Base-by-base conservation (phyloP, 345 rosid genomes). In the Syzygium aqueum region DNA sequence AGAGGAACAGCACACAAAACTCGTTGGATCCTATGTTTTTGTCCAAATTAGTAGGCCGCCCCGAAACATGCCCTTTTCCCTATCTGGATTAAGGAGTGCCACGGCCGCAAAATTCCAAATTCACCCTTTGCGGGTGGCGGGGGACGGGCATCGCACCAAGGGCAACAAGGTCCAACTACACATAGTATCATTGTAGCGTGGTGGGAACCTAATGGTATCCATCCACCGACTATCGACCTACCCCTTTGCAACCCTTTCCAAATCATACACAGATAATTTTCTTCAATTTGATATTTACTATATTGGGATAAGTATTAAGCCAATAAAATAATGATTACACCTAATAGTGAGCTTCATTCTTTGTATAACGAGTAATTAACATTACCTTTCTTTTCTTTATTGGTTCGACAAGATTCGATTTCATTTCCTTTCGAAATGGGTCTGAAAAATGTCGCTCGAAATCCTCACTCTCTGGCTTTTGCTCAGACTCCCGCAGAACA, bases 211-310 rank as follows among this genome's bases (percentile, higher is more conserved):
- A 94, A 96, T 95, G 92, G 97, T 93, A 93, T 94, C 94, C 86
- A 91, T 90, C 95, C 94, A 95, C 96, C 97, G 95, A 94, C 98
- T 94, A 91, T 95, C 97, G 98, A 95, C 97, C 97, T 88, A 88
- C 53, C 88, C 80, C 56, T 61, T 87, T 4, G 82, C 87, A 21
- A 86, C 77, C 78, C 51, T 77, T 28, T 37, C 84, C 40, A 17
- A 14, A 53, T 21, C 52, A 73, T 14, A 80, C 40, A 57, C 63
- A 84, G 49, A 51, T 84, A 22, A 10, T 25, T 33, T 53, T 33
- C 80, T 73, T 33, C 46, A 33, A 19, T 33, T 40, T 33, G 80
- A 2, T 33, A 17, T 17, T 17, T 73, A 33, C 49, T 73, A 9
- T 73, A 19, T 19, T 73, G 80, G 49, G 46, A 33, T 73, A 11